phyloP scores from a whole-genome alignment of 2,329 filamentous ascomycete genomes.

The Sporothrix sp. region DNA sequence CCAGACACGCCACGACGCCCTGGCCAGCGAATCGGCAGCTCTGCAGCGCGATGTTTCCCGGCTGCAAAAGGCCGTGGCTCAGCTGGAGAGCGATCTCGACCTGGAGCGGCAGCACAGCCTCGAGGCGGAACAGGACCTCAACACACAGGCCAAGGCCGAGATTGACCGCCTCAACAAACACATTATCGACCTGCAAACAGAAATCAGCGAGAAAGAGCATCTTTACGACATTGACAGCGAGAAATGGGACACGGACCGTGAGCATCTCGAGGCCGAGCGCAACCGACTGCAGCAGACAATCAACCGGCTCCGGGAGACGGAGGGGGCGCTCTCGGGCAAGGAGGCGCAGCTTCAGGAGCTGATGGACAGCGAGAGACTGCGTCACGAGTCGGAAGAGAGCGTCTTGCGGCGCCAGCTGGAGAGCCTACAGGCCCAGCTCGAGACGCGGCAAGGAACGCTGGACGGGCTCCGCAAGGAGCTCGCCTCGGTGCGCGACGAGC shows the following conservation, averaged over 20 bases:
- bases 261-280: slow-evolving; percentile 55
- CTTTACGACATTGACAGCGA: slow-evolving; percentile 62
- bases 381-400: slow-evolving; percentile 62
- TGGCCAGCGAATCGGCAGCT: slow-evolving; percentile 55
- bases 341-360: slow-evolving; percentile 59
- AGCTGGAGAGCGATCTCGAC: slow-evolving; percentile 39
- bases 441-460: slow-evolving; percentile 53
- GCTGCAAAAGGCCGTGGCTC: slow-evolving; percentile 36
- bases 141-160: slow-evolving; percentile 37
- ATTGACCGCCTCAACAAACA: slow-evolving; percentile 46
- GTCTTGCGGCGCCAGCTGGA: slow-evolving; percentile 63
- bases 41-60: slow-evolving; percentile 54
- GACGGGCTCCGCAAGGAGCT: slow-evolving; percentile 59
- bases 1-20: slow-evolving; percentile 57
- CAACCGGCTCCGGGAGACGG: slow-evolving; percentile 56
- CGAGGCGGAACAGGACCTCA: slow-evolving; percentile 51
- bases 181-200: slow-evolving; percentile 52
- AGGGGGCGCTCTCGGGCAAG: slow-evolving; percentile 57
- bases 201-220: slow-evolving; percentile 60
- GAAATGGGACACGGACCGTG: slow-evolving; percentile 60
- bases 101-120: slow-evolving; percentile 48
- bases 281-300: slow-evolving; percentile 61
- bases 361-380: slow-evolving; percentile 59
- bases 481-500: slow-evolving; percentile 55
- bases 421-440: slow-evolving; percentile 61